Base-by-base conservation (phyloP, 2,329 filamentous ascomycete genomes). In the Sporothrix sp. region DNA sequence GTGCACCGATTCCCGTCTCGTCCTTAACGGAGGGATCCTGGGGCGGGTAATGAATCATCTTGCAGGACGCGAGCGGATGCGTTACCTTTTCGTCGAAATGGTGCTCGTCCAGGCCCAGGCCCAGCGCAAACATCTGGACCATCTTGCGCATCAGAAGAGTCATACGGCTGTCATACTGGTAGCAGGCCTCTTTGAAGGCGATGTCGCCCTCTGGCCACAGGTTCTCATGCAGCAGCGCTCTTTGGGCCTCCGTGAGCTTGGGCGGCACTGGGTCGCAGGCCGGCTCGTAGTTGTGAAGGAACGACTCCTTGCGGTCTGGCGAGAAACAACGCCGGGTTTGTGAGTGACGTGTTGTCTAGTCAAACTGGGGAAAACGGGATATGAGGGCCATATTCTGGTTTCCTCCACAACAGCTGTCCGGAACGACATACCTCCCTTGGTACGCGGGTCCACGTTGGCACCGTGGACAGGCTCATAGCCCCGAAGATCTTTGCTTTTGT, bases 291-390 rank as follows among this genome's bases (percentile, higher is more conserved):
- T 53, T 55, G 48, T 55, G 47, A 13, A 55, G 43, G 27, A 55
- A 55, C 4, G 53, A 55, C 27, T 53, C 53, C 48, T 55, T 55
- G 27, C 53, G 53, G 36, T 53, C 53, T 55, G n/a, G n/a, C n/a
- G n/a, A n/a, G n/a, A n/a, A n/a, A n/a, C n/a, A n/a, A n/a, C n/a
- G n/a, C n/a, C n/a, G n/a, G n/a, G n/a, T n/a, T n/a, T n/a, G n/a
- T n/a, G n/a, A n/a, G n/a, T n/a, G n/a, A n/a, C n/a, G n/a, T n/a
- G n/a, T n/a, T n/a, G n/a, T n/a, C n/a, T n/a, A n/a, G n/a, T n/a
- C n/a, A n/a, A n/a, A n/a, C n/a, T n/a, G n/a, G n/a, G n/a, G n/a
- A n/a, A n/a, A n/a, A n/a, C n/a, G n/a, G n/a, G n/a, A n/a, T n/a
- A n/a, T n/a, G n/a, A n/a, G n/a, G n/a, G n/a, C n/a, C n/a, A n/a